Base-by-base conservation (phyloP, 495 filamentous ascomycete genomes). In the Penicillium goetzii region DNA sequence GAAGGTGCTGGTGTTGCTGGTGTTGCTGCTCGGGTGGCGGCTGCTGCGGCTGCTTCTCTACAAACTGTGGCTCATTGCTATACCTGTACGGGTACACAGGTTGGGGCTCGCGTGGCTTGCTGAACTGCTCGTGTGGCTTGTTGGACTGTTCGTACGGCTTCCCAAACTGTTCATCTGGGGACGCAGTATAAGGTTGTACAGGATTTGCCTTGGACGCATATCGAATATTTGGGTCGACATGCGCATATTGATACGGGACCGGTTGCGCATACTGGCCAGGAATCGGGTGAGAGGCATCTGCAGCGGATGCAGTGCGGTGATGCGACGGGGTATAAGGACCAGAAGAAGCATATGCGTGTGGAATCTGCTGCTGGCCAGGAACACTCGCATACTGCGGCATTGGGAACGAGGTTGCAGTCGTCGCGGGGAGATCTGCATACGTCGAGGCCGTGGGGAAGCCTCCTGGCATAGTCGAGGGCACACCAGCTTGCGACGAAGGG, bases 181-280 rank as follows among this genome's bases (percentile, higher is more conserved):
- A 65, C 30, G 63, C 72, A 12, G 70, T 65, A 56, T 75, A 68
- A 15, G 70, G 43, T 17, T 66, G 62, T 23, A 68, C 70, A 4
- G 72, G 60, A 17, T 70, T 62, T 40, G 64, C 59, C 65, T 82
- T 82, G 33, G 80, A 80, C 10, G 76, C 68, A 62, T 83, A 82
- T 45, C 73, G 75, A 51, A 80, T 65, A 43, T 76, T 81, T 2
- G 76, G 76, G 55, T 82, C 78, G 34, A 81, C 60, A 26, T 80
- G 72, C 4, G 79, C 55, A 43, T 57, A 57, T 19, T 57, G 55
- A 43, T 57, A 57, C 25, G 28, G 55, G 23, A 32, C 36, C 25
- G 55, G 55, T 2, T 43, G 55, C 8, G 55, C 55, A 57, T 57
- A 57, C 6, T 43, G 25, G 9, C 36, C 53, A 6, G 56, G 53